Evolutionary conservation across 1,139 yeast genomes (phyloP).

Genomic region (Keqinozyma sinolaborantium): DNA sequence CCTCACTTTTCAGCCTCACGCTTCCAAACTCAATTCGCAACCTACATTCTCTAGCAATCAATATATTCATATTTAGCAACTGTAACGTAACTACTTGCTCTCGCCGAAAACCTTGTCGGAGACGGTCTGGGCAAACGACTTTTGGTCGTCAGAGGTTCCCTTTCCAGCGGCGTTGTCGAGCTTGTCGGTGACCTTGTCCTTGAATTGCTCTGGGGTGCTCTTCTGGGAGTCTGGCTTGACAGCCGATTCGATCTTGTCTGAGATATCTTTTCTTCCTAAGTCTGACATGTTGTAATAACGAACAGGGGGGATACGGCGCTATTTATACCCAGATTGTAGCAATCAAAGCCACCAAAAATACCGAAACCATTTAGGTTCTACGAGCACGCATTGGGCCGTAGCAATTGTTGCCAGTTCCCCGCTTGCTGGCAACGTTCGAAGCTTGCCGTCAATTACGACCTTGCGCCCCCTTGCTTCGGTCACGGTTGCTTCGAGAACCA

Average conservation of each 20-base stretch:
- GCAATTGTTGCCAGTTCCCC: slow-evolving; percentile 42
- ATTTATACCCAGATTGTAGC: neutral
- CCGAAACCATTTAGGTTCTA: slow-evolving; percentile 80
- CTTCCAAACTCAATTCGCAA: neutral
- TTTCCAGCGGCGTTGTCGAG: slow-evolving; percentile 36
- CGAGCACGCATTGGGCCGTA: slow-evolving; percentile 58
- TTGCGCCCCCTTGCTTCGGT: slow-evolving; percentile 72
- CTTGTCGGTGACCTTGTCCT: slow-evolving; percentile 32
- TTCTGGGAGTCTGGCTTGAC: slow-evolving; percentile 43
- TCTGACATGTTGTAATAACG: slow-evolving; percentile 31
- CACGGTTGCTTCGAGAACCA: slow-evolving; percentile 68
- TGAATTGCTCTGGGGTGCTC: slow-evolving; percentile 33
- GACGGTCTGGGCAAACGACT: slow-evolving; percentile 40
- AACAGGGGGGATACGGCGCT: neutral
- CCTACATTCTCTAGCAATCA: too few species aligned
- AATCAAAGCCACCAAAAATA: slow-evolving; percentile 59
- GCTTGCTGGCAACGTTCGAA: slow-evolving; percentile 42
- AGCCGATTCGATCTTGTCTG: slow-evolving; percentile 35
- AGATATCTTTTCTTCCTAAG: slow-evolving; percentile 42
- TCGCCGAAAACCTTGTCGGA: slow-evolving; percentile 36
- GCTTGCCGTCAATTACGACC: slow-evolving; percentile 65
- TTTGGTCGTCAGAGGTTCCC: slow-evolving; percentile 28
- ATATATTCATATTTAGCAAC: slow-evolving; percentile 1
- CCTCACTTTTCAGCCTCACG: too few species aligned
- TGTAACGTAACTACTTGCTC: slow-evolving; percentile 8